A percentile compares a stretch with the other conserved stretches of the same genome.
Conservation (phyloP, 2,329 filamentous ascomycete genomes). For the Fusarium buharicum region DNA sequence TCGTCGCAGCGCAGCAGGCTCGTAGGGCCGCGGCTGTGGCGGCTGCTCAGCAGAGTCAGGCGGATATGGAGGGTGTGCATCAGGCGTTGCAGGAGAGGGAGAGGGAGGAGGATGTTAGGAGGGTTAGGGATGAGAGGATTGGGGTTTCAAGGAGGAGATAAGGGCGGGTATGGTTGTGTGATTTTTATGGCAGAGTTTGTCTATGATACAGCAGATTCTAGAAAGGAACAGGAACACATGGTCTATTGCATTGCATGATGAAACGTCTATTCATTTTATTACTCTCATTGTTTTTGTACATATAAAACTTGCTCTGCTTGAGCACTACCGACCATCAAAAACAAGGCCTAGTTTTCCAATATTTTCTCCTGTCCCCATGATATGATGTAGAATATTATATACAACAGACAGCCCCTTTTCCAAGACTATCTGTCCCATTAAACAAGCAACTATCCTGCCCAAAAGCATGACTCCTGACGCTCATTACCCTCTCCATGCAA, state of each 20-base stretch:
- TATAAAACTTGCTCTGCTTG: constrained; percentile 29
- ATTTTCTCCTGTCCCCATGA: neutral
- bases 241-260: neutral
- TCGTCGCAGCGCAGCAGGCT: constrained; percentile 49
- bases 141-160: constrained; percentile 46
- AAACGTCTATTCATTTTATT: constrained; percentile 19
- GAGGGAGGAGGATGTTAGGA: constrained; percentile 45
- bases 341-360: constrained; percentile 8
- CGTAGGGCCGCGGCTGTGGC: constrained; percentile 41
- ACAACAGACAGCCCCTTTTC: constrained; percentile 6
- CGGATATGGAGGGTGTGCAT: constrained; percentile 47
- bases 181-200: neutral
- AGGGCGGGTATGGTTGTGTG: neutral
- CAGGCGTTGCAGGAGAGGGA: constrained; percentile 41
- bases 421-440: neutral
- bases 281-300: constrained; percentile 23
- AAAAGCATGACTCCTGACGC: neutral
- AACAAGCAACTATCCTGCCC: neutral
- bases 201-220: neutral
- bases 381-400: constrained; percentile 15
- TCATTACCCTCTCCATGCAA: constrained; percentile 66
- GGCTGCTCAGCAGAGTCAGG: constrained; percentile 33
- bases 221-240: neutral
- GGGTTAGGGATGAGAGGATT: constrained; percentile 54
- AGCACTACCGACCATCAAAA: constrained; percentile 23